Conservation (phyloP, 2,329 filamentous ascomycete genomes). For the Clarireedia hainanense region DNA sequence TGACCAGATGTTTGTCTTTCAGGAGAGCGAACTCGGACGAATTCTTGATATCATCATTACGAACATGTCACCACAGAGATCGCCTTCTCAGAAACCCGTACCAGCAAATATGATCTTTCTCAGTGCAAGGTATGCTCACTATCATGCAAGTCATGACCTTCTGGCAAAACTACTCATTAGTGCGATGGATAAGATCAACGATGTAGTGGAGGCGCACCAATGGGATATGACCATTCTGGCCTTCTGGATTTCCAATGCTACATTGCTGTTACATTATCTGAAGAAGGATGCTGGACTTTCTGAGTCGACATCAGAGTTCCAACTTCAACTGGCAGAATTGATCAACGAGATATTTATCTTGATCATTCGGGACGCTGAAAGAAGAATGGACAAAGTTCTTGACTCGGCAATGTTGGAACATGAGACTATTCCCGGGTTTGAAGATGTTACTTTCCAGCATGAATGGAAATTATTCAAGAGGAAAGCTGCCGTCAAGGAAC, state of each 20-base stretch:
- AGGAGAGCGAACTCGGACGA: conserved; percentile 82
- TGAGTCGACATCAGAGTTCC: conserved; percentile 77
- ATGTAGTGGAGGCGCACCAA: conserved; percentile 88
- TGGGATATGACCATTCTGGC: conserved; percentile 99
- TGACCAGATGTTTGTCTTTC: conserved; percentile 99
- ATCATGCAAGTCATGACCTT: conserved; percentile 83
- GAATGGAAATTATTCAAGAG: conserved; percentile 97
- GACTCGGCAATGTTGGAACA: conserved; percentile 94
- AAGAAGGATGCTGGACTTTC: conserved; percentile 86
- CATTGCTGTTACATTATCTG: conserved; percentile 87
- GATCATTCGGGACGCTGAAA: conserved; percentile 91
- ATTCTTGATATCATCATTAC: conserved; percentile 96
- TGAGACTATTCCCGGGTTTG: conserved; percentile 94
- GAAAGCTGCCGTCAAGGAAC: conserved; percentile 82
- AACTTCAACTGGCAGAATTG: conserved; percentile 85
- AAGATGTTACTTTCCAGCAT: conserved; percentile 94
- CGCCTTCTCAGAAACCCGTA: conserved; percentile 93
- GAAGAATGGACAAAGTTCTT: conserved; percentile 90
- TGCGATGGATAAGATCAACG: conserved; percentile 94
- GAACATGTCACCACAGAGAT: conserved; percentile 94
- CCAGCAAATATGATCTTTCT: conserved; percentile 96
- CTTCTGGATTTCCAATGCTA: conserved; percentile 98
- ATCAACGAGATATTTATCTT: conserved; percentile 98
- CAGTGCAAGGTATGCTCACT: conserved; percentile 91
- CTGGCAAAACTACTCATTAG: conserved; percentile 72